Evolutionary conservation across 768 basidiomycete species (phyloP).

Genomic region (Leccinum subgranulosum): DNA sequence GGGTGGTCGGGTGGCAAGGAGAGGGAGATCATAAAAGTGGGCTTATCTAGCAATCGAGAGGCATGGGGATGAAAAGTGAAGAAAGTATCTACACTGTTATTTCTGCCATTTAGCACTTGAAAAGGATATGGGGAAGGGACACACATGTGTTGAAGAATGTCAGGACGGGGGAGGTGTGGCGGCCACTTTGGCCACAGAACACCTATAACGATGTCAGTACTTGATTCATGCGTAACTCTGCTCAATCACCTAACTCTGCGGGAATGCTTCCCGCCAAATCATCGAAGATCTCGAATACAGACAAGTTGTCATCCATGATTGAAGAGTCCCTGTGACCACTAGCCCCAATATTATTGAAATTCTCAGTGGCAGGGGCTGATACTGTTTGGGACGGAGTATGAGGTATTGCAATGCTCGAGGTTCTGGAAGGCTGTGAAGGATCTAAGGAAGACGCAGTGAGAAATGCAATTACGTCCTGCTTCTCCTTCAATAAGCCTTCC

Average conservation of each 20-base stretch:
- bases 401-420: not conserved
- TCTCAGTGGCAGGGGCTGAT: not conserved
- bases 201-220: conserved; percentile 6
- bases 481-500: conserved; percentile 61
- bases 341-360: not conserved
- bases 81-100: conserved; percentile 66
- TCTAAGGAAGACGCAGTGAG: not conserved
- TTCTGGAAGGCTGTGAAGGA: not conserved
- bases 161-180: conserved; percentile 54
- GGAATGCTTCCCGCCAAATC: not conserved
- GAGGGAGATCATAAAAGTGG: conserved; percentile 63
- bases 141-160: conserved; percentile 63
- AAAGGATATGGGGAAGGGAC: conserved; percentile 18
- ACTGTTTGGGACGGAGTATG: not conserved
- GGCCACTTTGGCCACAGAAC: conserved; percentile 49
- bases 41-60: conserved; percentile 62
- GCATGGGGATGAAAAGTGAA: conserved; percentile 77
- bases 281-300: not conserved
- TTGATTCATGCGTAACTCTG: not conserved
- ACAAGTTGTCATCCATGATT: not conserved
- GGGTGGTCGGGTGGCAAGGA: conserved; percentile 63
- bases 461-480: conserved; percentile 32
- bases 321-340: not conserved
- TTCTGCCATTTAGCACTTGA: not conserved
- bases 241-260: conserved; percentile 4